Evolutionary conservation across 1,284 basidiomycete species (phyloP), one percentile per base, ranked within the genome.

Genomic region (Ustilago hordei): DNA sequence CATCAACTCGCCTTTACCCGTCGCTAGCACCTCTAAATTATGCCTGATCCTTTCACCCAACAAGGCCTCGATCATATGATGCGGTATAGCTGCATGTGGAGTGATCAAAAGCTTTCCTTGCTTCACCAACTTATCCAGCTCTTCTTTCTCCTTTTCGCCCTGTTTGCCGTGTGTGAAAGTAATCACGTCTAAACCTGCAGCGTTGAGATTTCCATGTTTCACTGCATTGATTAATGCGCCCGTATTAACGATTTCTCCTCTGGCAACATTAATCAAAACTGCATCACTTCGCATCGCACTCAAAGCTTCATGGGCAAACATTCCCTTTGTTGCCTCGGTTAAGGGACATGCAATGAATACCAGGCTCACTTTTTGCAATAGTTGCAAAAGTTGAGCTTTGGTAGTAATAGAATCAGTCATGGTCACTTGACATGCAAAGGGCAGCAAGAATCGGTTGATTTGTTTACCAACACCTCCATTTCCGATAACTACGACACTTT

Each of bases 121-220:
- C 1, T 35, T 9, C 3, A 48, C 17, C 11, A 75, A 12, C 8
- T 11, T 3, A 1, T 69, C 32, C 32, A 69, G 2, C 35, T 48
- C 17, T 3, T 38, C 5, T 13, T 54, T 35, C 35, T 56, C n/a
- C 5, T 53, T 12, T 7, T 28, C 43, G 2, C 39, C 38, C 31
- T 43, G 17, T 23, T 39, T 4, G 3, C 8, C 9, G 0, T 94
- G 94, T 86, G 96, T 95, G 35, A 93, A 93, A 71, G 94, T 93
- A n/a, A 97, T 90, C 43, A 98, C 95, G 86, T 98, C 95, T 8
- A 98, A 81, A 0, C 93, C 95, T 0, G 95, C 95, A 28, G 91
- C 94, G 89, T 92, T 95, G 39, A 98, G 91, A 89, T 91, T 91
- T 0, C 89, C 89, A 67, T 91, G 89, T 57, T 88, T 87, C 50